Evolutionary conservation across 2,329 filamentous ascomycete genomes (phyloP), one percentile per base, ranked within the genome.

Genomic region (Mollisiaceae sp.): DNA sequence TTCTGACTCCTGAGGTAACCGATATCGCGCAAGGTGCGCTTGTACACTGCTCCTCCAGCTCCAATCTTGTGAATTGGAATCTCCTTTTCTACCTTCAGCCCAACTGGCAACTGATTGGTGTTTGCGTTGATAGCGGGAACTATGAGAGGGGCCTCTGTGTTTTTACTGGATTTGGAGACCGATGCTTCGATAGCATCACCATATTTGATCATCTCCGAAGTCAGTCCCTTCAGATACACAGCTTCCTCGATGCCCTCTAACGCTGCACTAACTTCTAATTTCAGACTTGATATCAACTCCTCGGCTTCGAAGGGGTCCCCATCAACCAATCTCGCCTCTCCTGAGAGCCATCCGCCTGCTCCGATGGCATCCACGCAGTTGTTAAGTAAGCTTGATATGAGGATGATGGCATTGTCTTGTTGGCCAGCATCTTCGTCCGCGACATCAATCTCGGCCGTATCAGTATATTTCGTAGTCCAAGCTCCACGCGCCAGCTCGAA

Each of bases 1-100:
- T 89, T 89, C 79, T 91, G 91, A 75, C 91, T 92, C 75, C 91
- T 87, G 77, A 96, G 79, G 78, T 91, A 87, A 20, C 91, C 92
- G 65, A 89, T 88, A 79, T 97, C 91, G 77, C 93, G 83, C 71
- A 81, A 82, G 72, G 84, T 93, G 71, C 92, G 86, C 76, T 85
- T 81, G 68, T 89, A 83, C 47, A 92, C 81, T 80, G 93, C 90
- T 20, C 92, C 92, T 63, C 88, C 88, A 56, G 85, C 82, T 71
- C 89, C 81, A 70, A 91, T 80, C 84, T 92, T 88, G 67, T 82
- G 79, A 66, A 74, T 79, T 50, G 82, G 82, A 24, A 86, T 80
- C 69, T 80, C 77, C 22, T 75, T 73, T 71, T 84, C 82, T 2
- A 83, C 82, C 78, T 90, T 92, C 68, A 93, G 81, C 8, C 93